Percentiles rank a stretch among this genome's conserved stretches.
Conservation (phyloP, 1,284 basidiomycete genomes). For the Austropuccinia psidii region DNA sequence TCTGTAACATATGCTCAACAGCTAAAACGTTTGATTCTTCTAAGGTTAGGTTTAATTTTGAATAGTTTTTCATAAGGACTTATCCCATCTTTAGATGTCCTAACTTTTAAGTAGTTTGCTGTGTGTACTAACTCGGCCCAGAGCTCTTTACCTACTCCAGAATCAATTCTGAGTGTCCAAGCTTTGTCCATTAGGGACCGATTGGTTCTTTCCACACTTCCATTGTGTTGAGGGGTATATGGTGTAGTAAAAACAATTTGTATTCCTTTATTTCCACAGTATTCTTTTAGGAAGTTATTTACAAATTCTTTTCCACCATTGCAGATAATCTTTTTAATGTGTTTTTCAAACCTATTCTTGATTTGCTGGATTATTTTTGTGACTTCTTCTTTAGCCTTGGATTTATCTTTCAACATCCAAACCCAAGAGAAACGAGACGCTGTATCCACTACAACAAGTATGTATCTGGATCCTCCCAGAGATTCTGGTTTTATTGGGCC, state of each 20-base stretch:
- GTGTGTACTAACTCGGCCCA: not conserved
- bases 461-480: constrained; percentile 3
- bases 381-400: not conserved
- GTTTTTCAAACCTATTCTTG: not conserved
- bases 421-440: not conserved
- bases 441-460: not conserved
- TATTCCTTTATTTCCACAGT: not conserved
- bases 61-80: not conserved
- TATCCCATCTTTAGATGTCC: not conserved
- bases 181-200: not conserved
- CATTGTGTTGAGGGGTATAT: constrained; percentile 16
- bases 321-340: constrained; percentile 6
- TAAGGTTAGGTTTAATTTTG: not conserved
- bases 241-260: not conserved
- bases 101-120: not conserved
- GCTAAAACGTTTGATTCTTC: not conserved
- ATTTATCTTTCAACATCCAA: not conserved
- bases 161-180: not conserved
- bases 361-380: not conserved
- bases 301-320: constrained; percentile 5
- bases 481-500: constrained; percentile 1
- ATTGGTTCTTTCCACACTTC: not conserved
- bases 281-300: not conserved
- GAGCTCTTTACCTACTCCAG: not conserved
- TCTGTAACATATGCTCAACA: not conserved